Evolutionary conservation across 805 yeast genomes (phyloP), one percentile per base, ranked within the genome.

Genomic region (Sungouiozyma ichnusensis): DNA sequence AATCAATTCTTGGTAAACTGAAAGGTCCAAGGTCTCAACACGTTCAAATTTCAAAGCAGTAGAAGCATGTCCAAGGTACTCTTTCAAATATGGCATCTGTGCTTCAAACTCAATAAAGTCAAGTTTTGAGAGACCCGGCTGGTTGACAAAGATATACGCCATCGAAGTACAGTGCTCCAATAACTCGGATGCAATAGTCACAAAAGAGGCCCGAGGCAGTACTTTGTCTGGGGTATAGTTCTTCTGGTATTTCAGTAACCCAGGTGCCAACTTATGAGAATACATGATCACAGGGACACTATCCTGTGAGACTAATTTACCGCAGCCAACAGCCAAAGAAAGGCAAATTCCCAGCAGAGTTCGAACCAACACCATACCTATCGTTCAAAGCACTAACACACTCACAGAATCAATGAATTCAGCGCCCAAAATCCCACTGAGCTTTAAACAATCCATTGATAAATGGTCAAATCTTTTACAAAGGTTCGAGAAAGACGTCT

Each of bases 1-100:
- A 2, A 47, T 47, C 27, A 63, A 40, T 11, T 48, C 44, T 6
- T 52, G 42, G 32, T 50, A 58, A 6, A 49, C 37, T 8, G 51
- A 45, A 11, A 39, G 37, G 7, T 53, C 43, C 9, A 62, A 51
- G 3, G 33, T 36, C 3, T 67, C 58, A 7, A 71, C 60, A 48
- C 77, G 65, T 3, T 86, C 84, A 41, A 81, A 63, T 2, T 77
- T 73, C 3, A 78, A 65, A 7, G 78, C 64, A 0, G 85, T 75
- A 4, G 87, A 79, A n/a, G 84, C 66, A 55, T 69, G 63, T 17
- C 68, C 59, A 46, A 78, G 53, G 52, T 75, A 73, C 35, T 71
- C 67, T 44, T 79, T 66, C 3, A 81, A 47, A 44, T 71, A 66
- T 2, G 65, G 67, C 66, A 79, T 77, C 14, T 58, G 51, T 13